Conservation (phyloP, 495 filamentous ascomycete genomes). For the Margaritispora aquatica region DNA sequence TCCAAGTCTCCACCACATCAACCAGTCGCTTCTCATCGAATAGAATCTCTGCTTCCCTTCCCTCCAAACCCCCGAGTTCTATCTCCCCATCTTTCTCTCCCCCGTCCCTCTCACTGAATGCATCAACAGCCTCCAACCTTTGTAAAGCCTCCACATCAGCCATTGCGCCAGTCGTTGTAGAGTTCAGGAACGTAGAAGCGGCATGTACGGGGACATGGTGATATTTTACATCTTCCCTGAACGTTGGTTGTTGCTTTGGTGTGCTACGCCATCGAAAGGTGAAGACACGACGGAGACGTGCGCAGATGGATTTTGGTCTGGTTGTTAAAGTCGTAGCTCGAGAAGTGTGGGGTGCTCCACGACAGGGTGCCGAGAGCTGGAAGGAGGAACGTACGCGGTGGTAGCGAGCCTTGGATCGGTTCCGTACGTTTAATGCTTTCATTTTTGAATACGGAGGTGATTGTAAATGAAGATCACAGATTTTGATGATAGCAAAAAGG, state of each 20-base stretch:
- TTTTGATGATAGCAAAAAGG: background rate
- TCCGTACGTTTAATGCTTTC: background rate
- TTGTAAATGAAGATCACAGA: background rate
- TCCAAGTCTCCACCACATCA: background rate
- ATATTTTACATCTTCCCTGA: constrained; percentile 24
- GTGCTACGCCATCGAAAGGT: background rate
- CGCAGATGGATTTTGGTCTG: background rate
- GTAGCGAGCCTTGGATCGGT: background rate
- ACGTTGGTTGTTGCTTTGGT: background rate
- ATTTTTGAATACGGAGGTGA: background rate
- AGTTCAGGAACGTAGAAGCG: constrained; percentile 32
- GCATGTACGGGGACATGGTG: constrained; percentile 35
- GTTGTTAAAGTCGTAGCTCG: background rate
- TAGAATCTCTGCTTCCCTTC: background rate
- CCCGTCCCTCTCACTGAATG: background rate
- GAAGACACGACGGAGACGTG: background rate
- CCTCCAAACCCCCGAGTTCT: background rate
- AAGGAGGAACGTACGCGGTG: background rate
- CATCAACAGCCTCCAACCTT: background rate
- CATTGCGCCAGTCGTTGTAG: constrained; percentile 31
- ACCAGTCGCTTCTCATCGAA: background rate
- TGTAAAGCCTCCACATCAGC: background rate
- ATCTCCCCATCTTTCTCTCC: background rate
- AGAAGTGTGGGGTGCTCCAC: background rate
- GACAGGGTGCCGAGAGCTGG: background rate